Conservation (phyloP, 129 eudicot genomes). For the Tagetes patula region DNA sequence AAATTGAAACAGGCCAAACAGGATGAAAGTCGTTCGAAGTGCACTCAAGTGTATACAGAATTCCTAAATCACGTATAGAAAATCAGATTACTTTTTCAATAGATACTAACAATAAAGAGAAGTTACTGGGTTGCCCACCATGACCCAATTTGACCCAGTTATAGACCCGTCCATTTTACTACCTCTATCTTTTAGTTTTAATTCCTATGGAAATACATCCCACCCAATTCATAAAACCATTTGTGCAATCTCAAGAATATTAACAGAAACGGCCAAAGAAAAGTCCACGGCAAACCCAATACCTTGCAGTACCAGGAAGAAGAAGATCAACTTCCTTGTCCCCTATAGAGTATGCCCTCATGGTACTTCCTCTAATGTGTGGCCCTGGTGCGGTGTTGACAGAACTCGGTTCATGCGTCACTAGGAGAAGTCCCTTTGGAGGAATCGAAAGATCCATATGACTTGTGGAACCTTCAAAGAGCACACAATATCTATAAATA, state of each 20-base stretch:
- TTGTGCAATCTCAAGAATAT: background rate
- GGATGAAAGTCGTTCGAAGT: background rate
- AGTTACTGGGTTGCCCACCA: background rate
- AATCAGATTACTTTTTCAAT: background rate
- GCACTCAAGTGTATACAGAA: background rate
- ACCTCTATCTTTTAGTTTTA: background rate
- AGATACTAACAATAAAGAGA: background rate
- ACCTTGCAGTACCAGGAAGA: slow-evolving; percentile 98
- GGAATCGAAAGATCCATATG: slow-evolving; percentile 64
- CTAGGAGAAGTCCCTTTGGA: slow-evolving; percentile 76
- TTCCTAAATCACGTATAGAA: background rate
- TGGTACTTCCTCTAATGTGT: slow-evolving; percentile 77
- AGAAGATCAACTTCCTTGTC: slow-evolving; percentile 89
- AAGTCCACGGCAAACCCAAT: background rate
- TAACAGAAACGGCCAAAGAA: background rate
- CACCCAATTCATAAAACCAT: background rate
- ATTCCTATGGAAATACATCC: background rate
- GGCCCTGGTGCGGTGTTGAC: slow-evolving; percentile 81
- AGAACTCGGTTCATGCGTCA: slow-evolving; percentile 87
- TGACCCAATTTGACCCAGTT: background rate
- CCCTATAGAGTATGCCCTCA: slow-evolving; percentile 82
- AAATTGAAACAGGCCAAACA: background rate
- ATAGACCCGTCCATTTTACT: background rate
- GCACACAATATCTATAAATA: slow-evolving; percentile 19
- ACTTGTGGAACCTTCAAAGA: slow-evolving; percentile 38